A percentile compares a stretch with the other conserved stretches of the same genome.
phyloP scores from a whole-genome alignment of 176 grass and related monocot genomes.

The Hsuehochloa calcarea region DNA sequence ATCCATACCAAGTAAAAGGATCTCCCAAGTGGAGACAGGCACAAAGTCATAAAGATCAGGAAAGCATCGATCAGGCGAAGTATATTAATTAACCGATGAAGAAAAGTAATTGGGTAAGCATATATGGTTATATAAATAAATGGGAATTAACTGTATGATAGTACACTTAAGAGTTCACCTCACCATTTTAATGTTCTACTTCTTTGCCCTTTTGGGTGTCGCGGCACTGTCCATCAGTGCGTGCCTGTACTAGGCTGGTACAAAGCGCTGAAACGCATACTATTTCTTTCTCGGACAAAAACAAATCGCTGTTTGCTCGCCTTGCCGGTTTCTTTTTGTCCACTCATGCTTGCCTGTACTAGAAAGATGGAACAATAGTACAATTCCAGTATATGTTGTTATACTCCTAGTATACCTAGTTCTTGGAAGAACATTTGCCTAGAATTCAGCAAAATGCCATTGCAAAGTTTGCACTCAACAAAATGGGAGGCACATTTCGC shows the following conservation, averaged over 20 bases:
- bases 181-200: background rate
- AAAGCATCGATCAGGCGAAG: background rate
- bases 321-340: background rate
- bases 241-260: background rate
- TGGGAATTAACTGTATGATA: too few species aligned
- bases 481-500: background rate
- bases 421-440: background rate
- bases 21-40: background rate
- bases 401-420: background rate
- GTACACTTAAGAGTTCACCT: background rate
- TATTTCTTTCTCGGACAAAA: background rate
- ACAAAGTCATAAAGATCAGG: background rate
- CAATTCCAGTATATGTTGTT: background rate
- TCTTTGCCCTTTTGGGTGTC: background rate
- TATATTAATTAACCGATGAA: background rate
- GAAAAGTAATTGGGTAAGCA: background rate
- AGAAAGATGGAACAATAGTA: background rate
- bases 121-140: background rate
- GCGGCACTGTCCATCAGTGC: background rate
- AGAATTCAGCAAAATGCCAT: slow-evolving; percentile 4
- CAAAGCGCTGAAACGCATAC: background rate
- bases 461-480: background rate
- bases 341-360: background rate
- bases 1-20: slow-evolving; percentile 37
- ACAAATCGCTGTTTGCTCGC: background rate